These are phyloP conservation scores for Ustilago vetiveriae DNA, from an alignment of 1,284 basidiomycete genomes.

Conservation along the genomic window DNA sequence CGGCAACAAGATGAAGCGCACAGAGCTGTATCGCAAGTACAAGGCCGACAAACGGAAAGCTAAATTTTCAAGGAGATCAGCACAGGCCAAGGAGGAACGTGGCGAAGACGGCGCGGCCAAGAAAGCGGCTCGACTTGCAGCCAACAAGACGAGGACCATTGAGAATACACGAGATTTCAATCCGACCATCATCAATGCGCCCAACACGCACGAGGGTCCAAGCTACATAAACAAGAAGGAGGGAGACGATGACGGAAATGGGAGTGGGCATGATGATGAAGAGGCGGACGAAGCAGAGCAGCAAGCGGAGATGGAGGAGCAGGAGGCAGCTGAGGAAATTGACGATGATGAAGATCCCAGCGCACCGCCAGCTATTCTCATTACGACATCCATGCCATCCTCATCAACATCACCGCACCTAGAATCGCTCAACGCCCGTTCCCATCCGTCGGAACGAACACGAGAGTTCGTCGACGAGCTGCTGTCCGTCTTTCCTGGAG, in stretches of 20 bases:
- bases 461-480: conserved; percentile 80
- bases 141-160: conserved; percentile 88
- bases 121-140: conserved; percentile 76
- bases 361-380: conserved; percentile 60
- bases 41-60: conserved; percentile 82
- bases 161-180: conserved; percentile 93
- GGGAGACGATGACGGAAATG: conserved; percentile 7
- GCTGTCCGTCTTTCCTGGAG: conserved; percentile 89
- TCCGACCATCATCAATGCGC: conserved; percentile 74
- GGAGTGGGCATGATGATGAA: conserved; percentile 44
- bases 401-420: conserved; percentile 58
- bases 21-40: conserved; percentile 71
- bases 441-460: conserved; percentile 67
- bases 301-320: conserved; percentile 47
- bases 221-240: conserved; percentile 30
- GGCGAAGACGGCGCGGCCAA: conserved; percentile 77
- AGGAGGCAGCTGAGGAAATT: conserved; percentile 58
- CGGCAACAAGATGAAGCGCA: conserved; percentile 68
- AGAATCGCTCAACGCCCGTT: conserved; percentile 72
- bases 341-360: conserved; percentile 54
- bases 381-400: conserved; percentile 64
- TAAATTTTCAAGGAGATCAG: conserved; percentile 82
- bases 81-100: conserved; percentile 68
- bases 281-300: conserved; percentile 27
- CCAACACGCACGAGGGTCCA: conserved; percentile 66